These are phyloP conservation scores for Cyphellophora europaea DNA, from an alignment of 2,329 filamentous ascomycete genomes.

Conservation along the genomic window DNA sequence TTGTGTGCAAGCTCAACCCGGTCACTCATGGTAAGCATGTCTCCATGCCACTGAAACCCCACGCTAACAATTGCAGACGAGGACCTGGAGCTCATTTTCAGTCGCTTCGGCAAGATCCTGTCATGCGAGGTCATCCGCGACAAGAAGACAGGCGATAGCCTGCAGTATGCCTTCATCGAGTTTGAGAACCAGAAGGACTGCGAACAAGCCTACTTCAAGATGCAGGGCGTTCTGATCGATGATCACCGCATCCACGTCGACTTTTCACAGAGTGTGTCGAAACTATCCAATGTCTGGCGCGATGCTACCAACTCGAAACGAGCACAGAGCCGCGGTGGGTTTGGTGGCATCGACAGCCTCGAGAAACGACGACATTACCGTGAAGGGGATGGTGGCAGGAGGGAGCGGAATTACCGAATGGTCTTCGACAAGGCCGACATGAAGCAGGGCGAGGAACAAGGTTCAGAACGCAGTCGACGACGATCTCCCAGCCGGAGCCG, in stretches of 20 bases:
- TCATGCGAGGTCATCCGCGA: conserved; percentile 96
- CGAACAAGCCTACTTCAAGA: conserved; percentile 95
- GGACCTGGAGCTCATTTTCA: conserved; percentile 92
- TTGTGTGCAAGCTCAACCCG: conserved; percentile 97
- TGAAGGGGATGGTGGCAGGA: conserved; percentile 45
- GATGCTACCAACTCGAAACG: conserved; percentile 77
- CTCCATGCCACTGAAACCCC: neutral
- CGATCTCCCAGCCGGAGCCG: conserved; percentile 22
- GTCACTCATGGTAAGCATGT: conserved; percentile 60
- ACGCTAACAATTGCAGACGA: conserved; percentile 48
- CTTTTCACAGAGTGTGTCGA: conserved; percentile 88
- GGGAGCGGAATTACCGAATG: conserved; percentile 59
- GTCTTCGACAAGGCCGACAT: conserved; percentile 69
- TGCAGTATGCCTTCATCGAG: conserved; percentile 97
- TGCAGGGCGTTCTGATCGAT: conserved; percentile 95
- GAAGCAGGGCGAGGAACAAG: conserved; percentile 25
- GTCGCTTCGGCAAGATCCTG: conserved; percentile 87
- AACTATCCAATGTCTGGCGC: conserved; percentile 82
- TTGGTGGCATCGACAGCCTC: conserved; percentile 78
- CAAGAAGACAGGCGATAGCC: conserved; percentile 82
- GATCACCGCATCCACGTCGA: conserved; percentile 97
- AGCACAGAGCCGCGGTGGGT: conserved; percentile 59
- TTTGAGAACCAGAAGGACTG: conserved; percentile 88
- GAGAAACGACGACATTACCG: conserved; percentile 89
- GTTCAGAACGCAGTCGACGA: conserved; percentile 16